Base-by-base conservation (phyloP, 2,329 filamentous ascomycete genomes). In the Aspergillus udagawae region DNA sequence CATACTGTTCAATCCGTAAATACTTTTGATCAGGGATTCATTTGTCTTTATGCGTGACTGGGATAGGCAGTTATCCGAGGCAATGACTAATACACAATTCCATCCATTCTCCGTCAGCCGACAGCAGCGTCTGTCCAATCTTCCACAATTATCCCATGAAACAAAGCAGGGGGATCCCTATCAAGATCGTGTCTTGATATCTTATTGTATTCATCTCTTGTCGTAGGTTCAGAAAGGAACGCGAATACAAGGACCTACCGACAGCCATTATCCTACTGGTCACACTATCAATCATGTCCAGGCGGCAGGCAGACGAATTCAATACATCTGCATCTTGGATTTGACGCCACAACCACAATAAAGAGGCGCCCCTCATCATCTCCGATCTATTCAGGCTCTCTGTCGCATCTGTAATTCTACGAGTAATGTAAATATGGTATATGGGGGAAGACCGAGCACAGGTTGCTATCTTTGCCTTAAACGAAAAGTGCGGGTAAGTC, bases 381-480 rank as follows among this genome's bases (percentile, higher is more conserved):
- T 48, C 3, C 2, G 7, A 51, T 20, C 5, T 14, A 3, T 7
- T 42, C 6, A 14, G 3, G 29, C 7, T n/a, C 14, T 55, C 29
- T n/a, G 12, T 41, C 17, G 29, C 20, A n/a, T n/a, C 7, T 29
- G 23, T 42, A 29, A 20, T 14, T 35, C 17, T n/a, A 17, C 41
- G 23, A 53, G 29, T 48, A 23, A 54, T 49, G 51, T 42, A 52
- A 66, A 35, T 48, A 77, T 77, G 75, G 75, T 77, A 50, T 77
- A 76, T 67, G 70, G 69, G 48, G 73, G 73, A 12, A 74, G 70
- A 54, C 71, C 72, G 47, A 75, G 73, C 61, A 73, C 70, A 41
- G 73, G 73, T 63, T 75, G 73, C 67, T 65, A 73, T 64, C 60
- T 74, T 54, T 75, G 73, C 65, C 73, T 72, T 57, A 73, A 70